phyloP scores from a whole-genome alignment of 1,139 yeast species.

The Barnettozyma hawaiiensis region DNA sequence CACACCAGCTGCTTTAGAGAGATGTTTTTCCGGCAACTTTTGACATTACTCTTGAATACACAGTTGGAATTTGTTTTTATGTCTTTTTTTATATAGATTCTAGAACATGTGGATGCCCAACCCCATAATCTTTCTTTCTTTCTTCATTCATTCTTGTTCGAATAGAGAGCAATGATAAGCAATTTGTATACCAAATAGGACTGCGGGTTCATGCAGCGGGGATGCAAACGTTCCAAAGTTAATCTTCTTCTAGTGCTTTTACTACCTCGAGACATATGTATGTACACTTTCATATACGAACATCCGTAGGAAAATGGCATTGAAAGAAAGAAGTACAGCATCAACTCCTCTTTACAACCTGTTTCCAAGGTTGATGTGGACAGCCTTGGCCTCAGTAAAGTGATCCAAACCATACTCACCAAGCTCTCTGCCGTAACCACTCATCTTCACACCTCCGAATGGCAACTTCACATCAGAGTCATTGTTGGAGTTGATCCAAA shows the following conservation, averaged over 20 bases:
- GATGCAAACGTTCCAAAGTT: too few relatives aligned
- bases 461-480: constrained; percentile 74
- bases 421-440: constrained; percentile 85
- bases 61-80: background rate
- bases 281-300: background rate
- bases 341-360: constrained; percentile 12
- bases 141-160: too few relatives aligned
- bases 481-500: constrained; percentile 82
- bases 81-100: background rate
- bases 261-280: too few relatives aligned
- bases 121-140: background rate
- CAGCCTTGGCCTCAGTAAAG: constrained; percentile 77
- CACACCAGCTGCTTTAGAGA: background rate
- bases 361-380: constrained; percentile 50
- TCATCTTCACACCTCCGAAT: constrained; percentile 77
- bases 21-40: constrained; percentile 7
- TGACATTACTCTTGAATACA: background rate
- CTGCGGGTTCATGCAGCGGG: too few relatives aligned
- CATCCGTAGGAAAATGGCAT: background rate
- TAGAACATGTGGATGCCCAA: background rate
- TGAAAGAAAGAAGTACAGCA: too few relatives aligned
- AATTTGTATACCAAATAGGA: too few relatives aligned
- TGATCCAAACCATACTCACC: constrained; percentile 76
- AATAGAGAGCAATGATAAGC: too few relatives aligned
- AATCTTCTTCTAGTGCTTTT: too few relatives aligned